These are phyloP conservation scores for Saccharomycopsis oosterbeekiorum DNA, from an alignment of 805 yeast genomes.

Conservation along the genomic window DNA sequence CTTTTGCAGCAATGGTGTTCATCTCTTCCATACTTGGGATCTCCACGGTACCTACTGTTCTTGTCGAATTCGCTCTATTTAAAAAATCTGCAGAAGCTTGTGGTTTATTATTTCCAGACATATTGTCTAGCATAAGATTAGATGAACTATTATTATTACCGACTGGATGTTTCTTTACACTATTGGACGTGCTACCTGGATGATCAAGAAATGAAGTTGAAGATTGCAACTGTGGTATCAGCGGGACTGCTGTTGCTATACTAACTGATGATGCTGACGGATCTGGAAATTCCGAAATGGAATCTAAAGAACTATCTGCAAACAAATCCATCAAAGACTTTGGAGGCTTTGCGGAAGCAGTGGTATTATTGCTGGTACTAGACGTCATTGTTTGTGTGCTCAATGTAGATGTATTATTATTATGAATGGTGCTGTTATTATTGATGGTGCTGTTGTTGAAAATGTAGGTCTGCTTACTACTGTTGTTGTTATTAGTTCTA, in stretches of 20 bases:
- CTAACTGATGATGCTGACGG: conserved; percentile 12
- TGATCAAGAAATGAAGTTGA: conserved; percentile 3
- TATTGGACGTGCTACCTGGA: conserved; percentile 8
- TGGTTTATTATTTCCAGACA: neutral
- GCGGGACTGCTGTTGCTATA: conserved; percentile 14
- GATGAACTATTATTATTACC: conserved; percentile 1
- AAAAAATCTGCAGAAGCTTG: conserved; percentile 1
- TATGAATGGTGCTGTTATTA: neutral
- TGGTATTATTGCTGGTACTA: conserved; percentile 18
- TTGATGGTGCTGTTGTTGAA: conserved; percentile 20
- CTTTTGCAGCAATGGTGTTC: conserved; percentile 1
- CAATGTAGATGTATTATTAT: neutral
- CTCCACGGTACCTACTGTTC: neutral
- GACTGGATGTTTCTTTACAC: conserved; percentile 60
- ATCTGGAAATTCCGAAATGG: conserved; percentile 18
- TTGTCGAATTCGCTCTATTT: conserved; percentile 5
- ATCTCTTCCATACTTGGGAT: neutral
- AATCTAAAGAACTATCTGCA: conserved; percentile 36
- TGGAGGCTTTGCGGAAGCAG: conserved; percentile 47
- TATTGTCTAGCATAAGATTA: conserved; percentile 1
- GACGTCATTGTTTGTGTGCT: conserved; percentile 17
- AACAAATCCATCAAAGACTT: conserved; percentile 62
- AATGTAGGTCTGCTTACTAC: conserved; percentile 2
- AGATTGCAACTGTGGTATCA: neutral
- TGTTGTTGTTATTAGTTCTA: conserved; percentile 26